Evolutionary conservation across 1,139 yeast species (phyloP), one percentile per base, ranked within the genome.

Genomic region (Sugiyamaella paludigena): DNA sequence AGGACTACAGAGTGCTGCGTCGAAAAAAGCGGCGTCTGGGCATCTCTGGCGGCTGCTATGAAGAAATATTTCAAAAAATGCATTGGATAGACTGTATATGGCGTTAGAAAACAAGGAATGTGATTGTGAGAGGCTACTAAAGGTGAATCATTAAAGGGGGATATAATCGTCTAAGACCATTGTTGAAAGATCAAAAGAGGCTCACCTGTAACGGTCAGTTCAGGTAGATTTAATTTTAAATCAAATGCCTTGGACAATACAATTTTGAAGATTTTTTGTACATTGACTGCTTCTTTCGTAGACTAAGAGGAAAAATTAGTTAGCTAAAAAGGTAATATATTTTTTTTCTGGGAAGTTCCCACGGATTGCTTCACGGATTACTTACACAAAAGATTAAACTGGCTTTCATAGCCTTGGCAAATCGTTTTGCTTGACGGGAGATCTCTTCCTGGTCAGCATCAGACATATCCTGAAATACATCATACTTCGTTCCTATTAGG

Each of bases 191-290:
- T 77, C 47, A 92, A 74, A 41, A 92, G 75, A 2, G 98, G 98
- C 66, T 91, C 97, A 11, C 97, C 98, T 16, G 83, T 78, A 58
- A 83, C 82, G 42, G 78, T 78, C 41, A 87, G 84, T 66, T 92
- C 98, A 6, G 94, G 95, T 26, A 92, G 78, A 44, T 84, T 85
- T 61, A 92, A 74, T 59, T 84, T 83, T 62, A 92, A 73, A 63
- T 89, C 97, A 68, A 92, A 94, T 4, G 96, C 95, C 66, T 91
- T 92, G 37, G 96, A 84, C 45, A 92, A 78, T 35, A 94, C 86
- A 47, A 92, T 83, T 66, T 92, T 94, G 73, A 92, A 92, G 30
- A 92, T 89, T 59, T 91, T 92, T 64, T 92, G 98, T 13, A 92
- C 88, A 61, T 92, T 92, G 58, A 94, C 88, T 2, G 96, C 87